These are phyloP conservation scores for Arthrobotrys sinensis DNA, from an alignment of 2,329 filamentous ascomycete genomes.

Conservation along the genomic window DNA sequence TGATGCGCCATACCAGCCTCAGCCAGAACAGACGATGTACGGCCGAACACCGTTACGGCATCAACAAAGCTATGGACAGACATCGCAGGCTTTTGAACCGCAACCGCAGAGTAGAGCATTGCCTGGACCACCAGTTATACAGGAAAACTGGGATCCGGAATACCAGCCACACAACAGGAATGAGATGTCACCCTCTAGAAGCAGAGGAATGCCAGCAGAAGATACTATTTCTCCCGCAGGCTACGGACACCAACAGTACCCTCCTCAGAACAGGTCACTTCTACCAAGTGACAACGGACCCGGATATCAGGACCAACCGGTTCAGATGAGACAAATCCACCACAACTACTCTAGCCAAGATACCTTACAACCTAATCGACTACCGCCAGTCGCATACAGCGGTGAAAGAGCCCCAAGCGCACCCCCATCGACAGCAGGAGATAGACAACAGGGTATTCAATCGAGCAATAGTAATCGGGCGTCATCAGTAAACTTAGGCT, in stretches of 20 bases:
- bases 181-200: constrained; percentile 45
- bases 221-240: constrained; percentile 30
- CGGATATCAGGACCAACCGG: constrained; percentile 34
- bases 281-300: constrained; percentile 23
- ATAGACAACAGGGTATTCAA: constrained; percentile 36
- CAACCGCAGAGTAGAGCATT: constrained; percentile 36
- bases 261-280: constrained; percentile 30
- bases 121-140: constrained; percentile 21
- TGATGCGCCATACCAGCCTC: constrained; percentile 4
- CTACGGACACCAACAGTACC: constrained; percentile 33
- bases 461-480: constrained; percentile 50
- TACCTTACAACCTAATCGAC: constrained; percentile 38
- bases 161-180: constrained; percentile 16
- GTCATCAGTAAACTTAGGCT: constrained; percentile 58
- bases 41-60: constrained; percentile 56
- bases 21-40: constrained; percentile 20
- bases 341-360: constrained; percentile 48
- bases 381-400: constrained; percentile 29
- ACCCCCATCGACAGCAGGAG: constrained; percentile 28
- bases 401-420: constrained; percentile 23
- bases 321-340: constrained; percentile 51
- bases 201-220: constrained; percentile 47
- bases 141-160: constrained; percentile 35
- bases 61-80: constrained; percentile 46
- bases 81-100: constrained; percentile 15